A percentile compares a stretch with the other conserved stretches of the same genome.
phyloP scores from a whole-genome alignment of 139 green algal species.

The Closterium sp. region DNA sequence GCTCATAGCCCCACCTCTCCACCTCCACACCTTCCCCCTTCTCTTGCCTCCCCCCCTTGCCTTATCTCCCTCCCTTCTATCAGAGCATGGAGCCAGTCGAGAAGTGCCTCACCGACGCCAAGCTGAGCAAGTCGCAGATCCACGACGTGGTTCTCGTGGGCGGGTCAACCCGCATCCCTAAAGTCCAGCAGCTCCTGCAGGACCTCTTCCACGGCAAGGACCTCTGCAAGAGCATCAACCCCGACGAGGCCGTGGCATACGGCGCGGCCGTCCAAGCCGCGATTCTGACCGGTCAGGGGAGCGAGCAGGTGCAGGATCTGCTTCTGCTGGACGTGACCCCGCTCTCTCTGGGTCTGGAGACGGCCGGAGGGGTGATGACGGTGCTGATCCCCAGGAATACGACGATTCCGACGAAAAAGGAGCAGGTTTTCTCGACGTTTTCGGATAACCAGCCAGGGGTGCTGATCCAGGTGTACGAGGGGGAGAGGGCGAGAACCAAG shows the following conservation, averaged over 20 bases:
- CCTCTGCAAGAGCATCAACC: conserved; percentile 99
- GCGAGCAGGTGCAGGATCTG: conserved; percentile 96
- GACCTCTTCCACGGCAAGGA: conserved; percentile 99
- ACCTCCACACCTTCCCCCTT: too few relatives aligned
- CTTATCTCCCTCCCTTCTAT: neutral
- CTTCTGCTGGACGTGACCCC: conserved; percentile 97
- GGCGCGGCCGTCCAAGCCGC: conserved; percentile 83
- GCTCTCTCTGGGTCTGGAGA: conserved; percentile 95
- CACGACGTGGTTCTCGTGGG: conserved; percentile 93
- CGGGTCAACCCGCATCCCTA: conserved; percentile 96
- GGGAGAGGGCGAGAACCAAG: conserved; percentile 86
- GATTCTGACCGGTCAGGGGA: conserved; percentile 78
- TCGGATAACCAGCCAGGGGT: conserved; percentile 85
- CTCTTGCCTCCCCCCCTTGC: too few relatives aligned
- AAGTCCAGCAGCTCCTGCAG: conserved; percentile 94
- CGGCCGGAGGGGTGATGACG: conserved; percentile 88
- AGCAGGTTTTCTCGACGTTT: conserved; percentile 99
- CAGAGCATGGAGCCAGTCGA: conserved; percentile 48
- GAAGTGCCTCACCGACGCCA: conserved; percentile 78
- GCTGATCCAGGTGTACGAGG: conserved; percentile 68
- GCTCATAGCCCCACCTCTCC: conserved; percentile 74
- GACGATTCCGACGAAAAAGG: conserved; percentile 99
- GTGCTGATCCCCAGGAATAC: conserved; percentile 95
- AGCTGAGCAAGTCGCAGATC: conserved; percentile 82
- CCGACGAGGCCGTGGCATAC: conserved; percentile 99